Evolutionary conservation across 805 yeast species (phyloP).

Genomic region (Wickerhamomyces bovis): DNA sequence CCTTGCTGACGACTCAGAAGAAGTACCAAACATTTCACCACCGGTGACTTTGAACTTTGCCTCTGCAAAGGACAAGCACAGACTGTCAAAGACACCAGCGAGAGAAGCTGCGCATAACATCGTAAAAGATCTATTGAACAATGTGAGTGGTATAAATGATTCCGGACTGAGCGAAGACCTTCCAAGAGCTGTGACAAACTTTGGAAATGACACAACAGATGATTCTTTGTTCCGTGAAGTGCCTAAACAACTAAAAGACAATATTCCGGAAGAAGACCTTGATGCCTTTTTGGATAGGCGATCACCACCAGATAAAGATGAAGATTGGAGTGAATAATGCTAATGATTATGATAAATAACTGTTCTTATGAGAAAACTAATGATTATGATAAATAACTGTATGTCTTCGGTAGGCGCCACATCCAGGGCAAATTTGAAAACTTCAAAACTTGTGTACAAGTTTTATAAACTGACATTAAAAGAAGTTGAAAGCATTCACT

Average conservation of each 20-base stretch:
- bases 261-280: conserved; percentile 12
- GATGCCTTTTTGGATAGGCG: conserved; percentile 21
- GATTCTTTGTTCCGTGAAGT: conserved; percentile 6
- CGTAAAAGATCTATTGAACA: conserved; percentile 19
- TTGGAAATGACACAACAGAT: not conserved
- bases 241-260: conserved; percentile 1
- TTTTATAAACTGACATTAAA: no score
- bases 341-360: not conserved
- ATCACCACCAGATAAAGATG: not conserved
- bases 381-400: not conserved
- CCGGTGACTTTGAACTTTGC: conserved; percentile 22
- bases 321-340: conserved; percentile 19
- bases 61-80: conserved; percentile 1
- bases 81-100: conserved; percentile 12
- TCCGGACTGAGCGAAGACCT: conserved; percentile 4
- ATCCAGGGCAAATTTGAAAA: not conserved
- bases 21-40: conserved; percentile 18
- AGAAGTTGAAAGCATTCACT: no score
- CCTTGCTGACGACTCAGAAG: conserved; percentile 21
- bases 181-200: not conserved
- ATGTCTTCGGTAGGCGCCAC: not conserved
- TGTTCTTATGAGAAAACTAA: not conserved
- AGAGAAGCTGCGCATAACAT: conserved; percentile 22
- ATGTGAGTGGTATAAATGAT: conserved; percentile 23
- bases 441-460: no score